Conservation (phyloP, 805 yeast species). For the Candida odintsovae region DNA sequence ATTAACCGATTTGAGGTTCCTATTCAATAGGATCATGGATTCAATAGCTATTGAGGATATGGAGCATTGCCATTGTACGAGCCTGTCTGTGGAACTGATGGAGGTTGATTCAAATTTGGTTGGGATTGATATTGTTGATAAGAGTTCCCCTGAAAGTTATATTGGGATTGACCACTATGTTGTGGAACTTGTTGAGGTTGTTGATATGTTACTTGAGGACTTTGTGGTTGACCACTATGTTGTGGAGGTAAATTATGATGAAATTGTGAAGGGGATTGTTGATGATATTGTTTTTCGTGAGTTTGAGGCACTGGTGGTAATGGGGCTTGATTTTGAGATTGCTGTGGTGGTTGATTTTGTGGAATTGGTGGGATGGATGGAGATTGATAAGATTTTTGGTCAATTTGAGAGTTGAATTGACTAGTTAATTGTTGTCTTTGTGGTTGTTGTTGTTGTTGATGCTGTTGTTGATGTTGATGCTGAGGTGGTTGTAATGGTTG, state of each 20-base stretch:
- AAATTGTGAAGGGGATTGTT: constrained; percentile 24
- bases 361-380: neutral
- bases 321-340: constrained; percentile 17
- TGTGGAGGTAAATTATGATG: constrained; percentile 37
- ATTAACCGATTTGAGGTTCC: no score
- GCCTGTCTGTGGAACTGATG: neutral
- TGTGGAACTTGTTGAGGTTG: constrained; percentile 1
- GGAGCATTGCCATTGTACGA: neutral
- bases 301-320: constrained; percentile 12
- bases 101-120: neutral
- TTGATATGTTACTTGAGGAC: constrained; percentile 10
- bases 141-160: neutral
- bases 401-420: neutral
- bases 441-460: neutral
- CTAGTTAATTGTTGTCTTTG: neutral
- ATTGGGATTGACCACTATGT: neutral
- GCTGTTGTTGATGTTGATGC: constrained; percentile 1
- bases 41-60: neutral
- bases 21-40: no score
- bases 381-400: neutral
- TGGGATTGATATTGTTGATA: neutral
- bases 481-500: constrained; percentile 6
- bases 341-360: neutral
- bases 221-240: constrained; percentile 14
- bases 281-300: neutral